phyloP scores from a whole-genome alignment of 148 eudicot species.

The Cornus kousa region DNA sequence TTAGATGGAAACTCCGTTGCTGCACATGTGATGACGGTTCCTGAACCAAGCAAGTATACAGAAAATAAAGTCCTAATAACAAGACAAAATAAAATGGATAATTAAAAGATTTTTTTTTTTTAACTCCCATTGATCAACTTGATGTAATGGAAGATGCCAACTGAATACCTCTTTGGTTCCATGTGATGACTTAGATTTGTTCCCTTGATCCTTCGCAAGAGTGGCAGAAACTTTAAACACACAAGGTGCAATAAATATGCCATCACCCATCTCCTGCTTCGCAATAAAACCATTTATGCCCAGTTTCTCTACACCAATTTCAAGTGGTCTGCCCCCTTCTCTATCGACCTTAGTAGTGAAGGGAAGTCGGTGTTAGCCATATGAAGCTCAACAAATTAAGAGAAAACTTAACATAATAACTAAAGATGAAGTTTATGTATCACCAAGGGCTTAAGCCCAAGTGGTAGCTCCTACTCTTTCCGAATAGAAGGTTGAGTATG shows the following conservation, averaged over 20 bases:
- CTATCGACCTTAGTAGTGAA: constrained; percentile 60
- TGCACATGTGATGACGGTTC: constrained; percentile 28
- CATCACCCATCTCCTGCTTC: constrained; percentile 39
- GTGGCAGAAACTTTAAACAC: constrained; percentile 32
- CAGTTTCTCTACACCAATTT: constrained; percentile 43
- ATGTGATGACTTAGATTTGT: constrained; percentile 23
- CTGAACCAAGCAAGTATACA: constrained; percentile 22
- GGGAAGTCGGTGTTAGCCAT: constrained; percentile 21
- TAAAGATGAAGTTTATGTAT: background rate
- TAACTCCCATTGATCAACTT: background rate
- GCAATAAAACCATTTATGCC: constrained; percentile 60
- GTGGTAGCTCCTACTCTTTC: no score
- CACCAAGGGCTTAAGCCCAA: no score
- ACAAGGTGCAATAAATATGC: constrained; percentile 67
- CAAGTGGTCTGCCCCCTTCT: constrained; percentile 84
- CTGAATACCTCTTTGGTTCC: constrained; percentile 31
- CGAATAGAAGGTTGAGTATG: no score
- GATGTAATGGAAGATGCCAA: background rate
- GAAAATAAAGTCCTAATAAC: background rate
- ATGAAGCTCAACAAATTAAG: background rate
- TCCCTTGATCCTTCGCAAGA: constrained; percentile 20
- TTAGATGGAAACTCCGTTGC: constrained; percentile 36
- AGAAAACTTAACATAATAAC: background rate
- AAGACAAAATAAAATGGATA: background rate
- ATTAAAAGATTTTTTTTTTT: background rate